Evolutionary conservation across 495 filamentous ascomycete genomes (phyloP), one percentile per base, ranked within the genome.

Genomic region (Entonaema liquescens): DNA sequence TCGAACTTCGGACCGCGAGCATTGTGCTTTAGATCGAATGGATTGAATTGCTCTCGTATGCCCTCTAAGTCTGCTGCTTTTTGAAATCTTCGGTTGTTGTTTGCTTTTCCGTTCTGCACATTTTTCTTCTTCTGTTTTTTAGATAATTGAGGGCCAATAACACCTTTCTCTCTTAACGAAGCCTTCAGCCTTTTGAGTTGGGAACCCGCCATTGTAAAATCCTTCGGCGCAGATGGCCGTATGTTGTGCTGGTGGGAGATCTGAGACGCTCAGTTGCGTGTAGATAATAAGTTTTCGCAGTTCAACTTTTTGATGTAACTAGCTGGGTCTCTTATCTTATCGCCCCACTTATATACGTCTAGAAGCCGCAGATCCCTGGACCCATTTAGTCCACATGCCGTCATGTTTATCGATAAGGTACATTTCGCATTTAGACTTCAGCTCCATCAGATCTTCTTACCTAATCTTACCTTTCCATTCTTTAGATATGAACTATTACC

Each of bases 41-140:
- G 95, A 80, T 98, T 98, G 88, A 98, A 98, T 70, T 93, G 88
- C 65, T 98, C 94, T 69, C 95, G 91, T 76, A 98, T 97, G 55
- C 86, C 86, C 73, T 92, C 86, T 58, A 99, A 83, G 13, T 91
- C 92, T 47, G 87, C 87, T 71, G 89, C 87, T 60, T 90, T 86
- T 79, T 92, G 87, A n/a, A 91, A 86, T 57, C 88, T 84, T 70
- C 91, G 89, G 70, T 92, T 88, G 69, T 87, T 88, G 68, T 87
- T 85, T 53, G 83, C 83, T 52, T 83, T 84, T 40, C 87, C 87
- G 76, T 88, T 84, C 76, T 90, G 89, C 38, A 85, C 86, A 78
- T 89, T 88, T 78, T 91, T 86, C 73, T 90, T 91, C 76, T 90
- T 92, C 74, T 97, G 88, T 79, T 97, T 97, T 76, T 97, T 97